These are phyloP conservation scores for Podaxis carcinomalis DNA, from an alignment of 768 basidiomycete species.

Conservation along the genomic window DNA sequence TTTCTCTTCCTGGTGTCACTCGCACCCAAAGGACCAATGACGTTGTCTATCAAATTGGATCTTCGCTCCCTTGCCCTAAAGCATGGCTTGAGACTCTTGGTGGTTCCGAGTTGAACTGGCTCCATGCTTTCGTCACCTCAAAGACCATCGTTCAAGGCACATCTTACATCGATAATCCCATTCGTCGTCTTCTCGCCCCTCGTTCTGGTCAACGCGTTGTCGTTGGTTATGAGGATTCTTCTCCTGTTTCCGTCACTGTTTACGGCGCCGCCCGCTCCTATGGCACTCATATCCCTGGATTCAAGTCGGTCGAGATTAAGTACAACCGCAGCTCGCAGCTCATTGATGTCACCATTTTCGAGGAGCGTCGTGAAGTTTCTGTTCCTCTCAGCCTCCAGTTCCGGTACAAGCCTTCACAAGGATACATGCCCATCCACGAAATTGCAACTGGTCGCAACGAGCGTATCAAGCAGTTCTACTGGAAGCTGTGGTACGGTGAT, in stretches of 20 bases:
- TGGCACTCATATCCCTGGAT: slow-evolving; percentile 64
- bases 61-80: slow-evolving; percentile 49
- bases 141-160: slow-evolving; percentile 83
- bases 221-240: slow-evolving; percentile 42
- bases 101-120: slow-evolving; percentile 80
- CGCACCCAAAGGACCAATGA: slow-evolving; percentile 37
- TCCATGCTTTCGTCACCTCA: slow-evolving; percentile 78
- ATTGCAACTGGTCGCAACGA: slow-evolving; percentile 76
- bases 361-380: slow-evolving; percentile 73
- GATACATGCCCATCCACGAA: slow-evolving; percentile 92
- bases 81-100: slow-evolving; percentile 85
- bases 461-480: slow-evolving; percentile 96
- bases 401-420: slow-evolving; percentile 82
- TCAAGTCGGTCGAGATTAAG: slow-evolving; percentile 79
- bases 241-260: slow-evolving; percentile 55
- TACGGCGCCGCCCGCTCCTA: slow-evolving; percentile 80
- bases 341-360: slow-evolving; percentile 74
- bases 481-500: slow-evolving; percentile 97
- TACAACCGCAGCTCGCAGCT: slow-evolving; percentile 47
- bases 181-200: slow-evolving; percentile 82
- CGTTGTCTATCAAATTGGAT: slow-evolving; percentile 47
- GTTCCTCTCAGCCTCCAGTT: slow-evolving; percentile 83
- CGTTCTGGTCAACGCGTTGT: slow-evolving; percentile 76
- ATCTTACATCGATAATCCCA: slow-evolving; percentile 83
- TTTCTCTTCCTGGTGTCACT: slow-evolving; percentile 36